phyloP scores from a whole-genome alignment of 441 rosid species.

The Mallotus japonicus region DNA sequence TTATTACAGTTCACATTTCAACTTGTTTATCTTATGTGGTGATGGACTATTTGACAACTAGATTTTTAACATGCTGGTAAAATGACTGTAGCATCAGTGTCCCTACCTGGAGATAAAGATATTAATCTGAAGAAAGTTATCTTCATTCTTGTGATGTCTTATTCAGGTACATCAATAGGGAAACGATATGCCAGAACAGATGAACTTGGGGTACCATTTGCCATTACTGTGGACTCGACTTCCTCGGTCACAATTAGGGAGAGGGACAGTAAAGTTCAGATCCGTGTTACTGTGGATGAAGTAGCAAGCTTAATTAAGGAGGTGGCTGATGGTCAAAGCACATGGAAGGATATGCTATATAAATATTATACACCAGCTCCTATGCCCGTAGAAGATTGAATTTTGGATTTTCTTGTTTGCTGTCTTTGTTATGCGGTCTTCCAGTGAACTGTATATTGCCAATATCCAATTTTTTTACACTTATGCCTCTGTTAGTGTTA shows the following conservation, averaged over 20 bases:
- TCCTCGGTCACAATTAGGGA: constrained; percentile 51
- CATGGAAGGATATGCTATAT: constrained; percentile 38
- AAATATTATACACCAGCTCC: neutral
- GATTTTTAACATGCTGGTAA: too few relatives aligned
- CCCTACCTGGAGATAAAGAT: neutral
- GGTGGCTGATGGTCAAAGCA: constrained; percentile 39
- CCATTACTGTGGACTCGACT: constrained; percentile 50
- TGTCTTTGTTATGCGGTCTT: neutral
- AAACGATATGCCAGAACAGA: constrained; percentile 55
- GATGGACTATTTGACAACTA: neutral
- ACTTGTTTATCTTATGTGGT: neutral
- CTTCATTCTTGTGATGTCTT: neutral
- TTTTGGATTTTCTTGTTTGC: neutral
- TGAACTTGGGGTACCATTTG: constrained; percentile 60
- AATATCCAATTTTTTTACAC: neutral
- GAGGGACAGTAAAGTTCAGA: constrained; percentile 53
- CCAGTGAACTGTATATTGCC: neutral
- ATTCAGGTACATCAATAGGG: constrained; percentile 51
- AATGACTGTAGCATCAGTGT: too few relatives aligned
- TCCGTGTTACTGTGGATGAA: constrained; percentile 42
- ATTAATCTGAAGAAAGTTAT: neutral
- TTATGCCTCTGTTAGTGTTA: too few relatives aligned
- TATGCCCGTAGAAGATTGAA: neutral
- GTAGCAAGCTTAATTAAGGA: constrained; percentile 40
- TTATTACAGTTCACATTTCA: neutral